Base-by-base conservation (phyloP, 108 stramenopile species). In the Cyclotella kingstonii region DNA sequence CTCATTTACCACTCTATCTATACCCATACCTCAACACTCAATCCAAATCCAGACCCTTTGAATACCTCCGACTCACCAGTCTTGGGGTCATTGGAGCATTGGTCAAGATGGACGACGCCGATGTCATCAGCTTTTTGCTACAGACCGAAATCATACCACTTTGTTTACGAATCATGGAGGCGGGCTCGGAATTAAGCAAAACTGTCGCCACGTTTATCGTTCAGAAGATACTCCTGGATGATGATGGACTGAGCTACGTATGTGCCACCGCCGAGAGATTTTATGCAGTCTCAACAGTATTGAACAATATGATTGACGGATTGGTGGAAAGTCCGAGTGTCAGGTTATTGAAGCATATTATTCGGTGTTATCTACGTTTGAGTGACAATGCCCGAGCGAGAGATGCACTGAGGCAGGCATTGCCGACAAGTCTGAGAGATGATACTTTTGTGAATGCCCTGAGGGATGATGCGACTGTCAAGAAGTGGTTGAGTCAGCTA, bases 171-270 rank as follows among this genome's bases (percentile, higher is more conserved):
- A 89, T 89, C 43, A 87, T 89, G 86, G 99, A 98, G 78, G 87
- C 95, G 11, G 99, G 99, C 6, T 81, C 82, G 28, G 99, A 99
- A 67, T 87, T 99, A 10, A 82, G 81, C 66, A 98, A 98, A 66
- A 99, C 98, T 1, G 95, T 96, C 6, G 98, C 98, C 0, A 99
- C 98, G n/a, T 99, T 99, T 67, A 98, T 99, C 43, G 97, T 98
- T 4, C 97, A 99, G 76, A 99, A 99, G 78, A 96, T 99, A 39
- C 79, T 99, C 42, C 60, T 98, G 64, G 99, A 99, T 70, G 96
- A 99, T 59, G 81, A 82, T 31, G 99, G 99, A 6, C 81, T 99
- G 31, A 82, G 88, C 19, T 97, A 99, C 76, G 96, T 99, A n/a
- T 99, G 99, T 78, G 91, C 95, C 35, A 99, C 99, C 0, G 94